Conservation (phyloP, 495 filamentous ascomycete species). For the Aspergillus bertholletiae region DNA sequence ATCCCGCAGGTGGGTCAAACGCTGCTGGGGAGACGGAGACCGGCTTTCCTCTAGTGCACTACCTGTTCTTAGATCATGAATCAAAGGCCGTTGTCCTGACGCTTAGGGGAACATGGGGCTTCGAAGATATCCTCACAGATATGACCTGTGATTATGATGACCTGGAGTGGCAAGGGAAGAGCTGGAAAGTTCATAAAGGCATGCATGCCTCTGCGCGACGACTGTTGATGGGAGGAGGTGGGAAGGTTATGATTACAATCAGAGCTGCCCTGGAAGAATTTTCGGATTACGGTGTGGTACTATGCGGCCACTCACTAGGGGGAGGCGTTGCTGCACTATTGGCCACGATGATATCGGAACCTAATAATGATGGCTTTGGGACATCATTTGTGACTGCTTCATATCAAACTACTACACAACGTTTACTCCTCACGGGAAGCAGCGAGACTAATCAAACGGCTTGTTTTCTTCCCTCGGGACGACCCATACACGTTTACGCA, state of each 20-base stretch:
- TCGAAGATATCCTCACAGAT: conserved; percentile 77
- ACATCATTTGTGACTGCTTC: conserved; percentile 53
- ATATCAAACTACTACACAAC: conserved; percentile 29
- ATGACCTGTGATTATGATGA: conserved; percentile 81
- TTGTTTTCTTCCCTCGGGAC: conserved; percentile 58
- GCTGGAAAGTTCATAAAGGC: conserved; percentile 78
- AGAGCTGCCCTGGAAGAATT: conserved; percentile 69
- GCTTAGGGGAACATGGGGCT: conserved; percentile 73
- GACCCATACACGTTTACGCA: conserved; percentile 75
- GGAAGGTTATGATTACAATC: conserved; percentile 62
- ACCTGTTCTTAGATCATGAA: conserved; percentile 72
- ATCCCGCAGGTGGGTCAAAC: conserved; percentile 71
- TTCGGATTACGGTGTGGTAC: conserved; percentile 67
- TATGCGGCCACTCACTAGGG: conserved; percentile 75
- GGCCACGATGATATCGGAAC: conserved; percentile 70
- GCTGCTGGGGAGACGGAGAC: conserved; percentile 65
- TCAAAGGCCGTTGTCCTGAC: conserved; percentile 74
- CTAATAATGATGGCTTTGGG: conserved; percentile 44
- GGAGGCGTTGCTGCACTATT: conserved; percentile 72
- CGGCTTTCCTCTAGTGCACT: conserved; percentile 76
- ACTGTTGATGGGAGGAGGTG: conserved; percentile 63
- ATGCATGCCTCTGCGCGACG: conserved; percentile 73
- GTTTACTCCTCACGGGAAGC: conserved; percentile 36
- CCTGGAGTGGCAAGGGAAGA: conserved; percentile 60
- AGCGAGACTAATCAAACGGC: conserved; percentile 16